phyloP scores from a whole-genome alignment of 2,329 filamentous ascomycete genomes.

The Pseudocercospora fijiensis region DNA sequence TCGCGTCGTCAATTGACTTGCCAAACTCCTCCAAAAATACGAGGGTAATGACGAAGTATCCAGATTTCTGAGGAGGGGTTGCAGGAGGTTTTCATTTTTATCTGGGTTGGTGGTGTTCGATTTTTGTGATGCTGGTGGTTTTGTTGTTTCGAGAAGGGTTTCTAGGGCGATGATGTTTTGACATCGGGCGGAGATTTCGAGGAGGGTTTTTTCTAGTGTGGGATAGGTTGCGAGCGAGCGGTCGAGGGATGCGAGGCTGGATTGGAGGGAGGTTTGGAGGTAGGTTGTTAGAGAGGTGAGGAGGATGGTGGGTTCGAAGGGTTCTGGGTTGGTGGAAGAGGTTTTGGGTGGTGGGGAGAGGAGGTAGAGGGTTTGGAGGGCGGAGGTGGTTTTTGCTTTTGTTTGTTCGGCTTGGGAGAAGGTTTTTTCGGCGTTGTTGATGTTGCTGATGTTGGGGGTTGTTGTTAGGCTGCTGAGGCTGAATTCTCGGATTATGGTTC shows the following conservation, averaged over 20 bases:
- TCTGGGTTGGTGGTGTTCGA: conserved; percentile 67
- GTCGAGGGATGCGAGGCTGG: conserved; percentile 71
- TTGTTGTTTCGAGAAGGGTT: conserved; percentile 67
- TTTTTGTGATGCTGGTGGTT: too few species aligned
- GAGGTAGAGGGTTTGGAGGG: conserved; percentile 74
- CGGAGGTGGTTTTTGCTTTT: conserved; percentile 69
- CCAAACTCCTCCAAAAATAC: conserved; percentile 91
- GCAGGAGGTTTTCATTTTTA: conserved; percentile 61
- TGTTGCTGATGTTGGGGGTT: conserved; percentile 30
- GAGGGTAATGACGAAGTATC: conserved; percentile 85
- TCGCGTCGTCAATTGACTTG: conserved; percentile 69
- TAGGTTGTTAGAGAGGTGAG: conserved; percentile 77
- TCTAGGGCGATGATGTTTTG: conserved; percentile 91
- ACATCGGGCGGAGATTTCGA: conserved; percentile 78
- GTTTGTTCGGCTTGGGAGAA: conserved; percentile 70
- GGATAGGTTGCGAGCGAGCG: conserved; percentile 77
- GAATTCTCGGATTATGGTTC: conserved; percentile 78
- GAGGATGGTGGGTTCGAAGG: conserved; percentile 67
- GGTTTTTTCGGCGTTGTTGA: conserved; percentile 38
- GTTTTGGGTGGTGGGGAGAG: conserved; percentile 68
- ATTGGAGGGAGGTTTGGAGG: conserved; percentile 75
- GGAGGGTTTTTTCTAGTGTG: conserved; percentile 74
- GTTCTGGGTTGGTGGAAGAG: conserved; percentile 44
- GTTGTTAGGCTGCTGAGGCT: conserved; percentile 66
- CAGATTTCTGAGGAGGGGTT: conserved; percentile 67